These are phyloP conservation scores for Trichophyton verrucosum DNA, from an alignment of 2,329 filamentous ascomycete species.

Conservation along the genomic window DNA sequence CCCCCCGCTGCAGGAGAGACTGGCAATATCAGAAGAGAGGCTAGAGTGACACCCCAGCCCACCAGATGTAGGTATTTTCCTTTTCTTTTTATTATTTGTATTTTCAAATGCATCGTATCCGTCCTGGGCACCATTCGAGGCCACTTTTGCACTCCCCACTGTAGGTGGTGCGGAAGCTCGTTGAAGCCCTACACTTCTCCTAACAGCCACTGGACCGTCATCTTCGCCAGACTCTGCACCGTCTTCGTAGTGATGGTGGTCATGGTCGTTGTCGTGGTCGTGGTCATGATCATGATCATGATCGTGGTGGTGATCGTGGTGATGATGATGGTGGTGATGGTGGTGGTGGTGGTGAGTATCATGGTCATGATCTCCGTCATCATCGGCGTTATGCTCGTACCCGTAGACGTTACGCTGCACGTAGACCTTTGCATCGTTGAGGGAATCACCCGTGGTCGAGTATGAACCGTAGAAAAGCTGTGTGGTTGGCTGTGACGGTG, in stretches of 20 bases:
- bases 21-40: constrained; percentile 52
- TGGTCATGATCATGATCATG: constrained; percentile 32
- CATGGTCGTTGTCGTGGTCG: constrained; percentile 22
- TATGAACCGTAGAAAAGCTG: constrained; percentile 66
- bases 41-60: constrained; percentile 49
- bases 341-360: constrained; percentile 35
- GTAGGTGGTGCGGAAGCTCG: constrained; percentile 26
- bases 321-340: constrained; percentile 33
- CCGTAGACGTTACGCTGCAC: constrained; percentile 34
- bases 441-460: constrained; percentile 44
- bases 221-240: constrained; percentile 53
- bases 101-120: constrained; percentile 97
- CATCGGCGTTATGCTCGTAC: constrained; percentile 28
- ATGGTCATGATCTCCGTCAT: constrained; percentile 26
- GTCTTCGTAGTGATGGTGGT: constrained; percentile 34
- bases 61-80: constrained; percentile 87
- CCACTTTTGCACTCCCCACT: constrained; percentile 37
- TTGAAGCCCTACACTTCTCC: constrained; percentile 27
- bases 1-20: constrained; percentile 45
- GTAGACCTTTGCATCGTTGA: constrained; percentile 34
- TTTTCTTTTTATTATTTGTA: constrained; percentile 98
- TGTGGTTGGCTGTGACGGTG: constrained; percentile 56
- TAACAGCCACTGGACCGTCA: constrained; percentile 34
- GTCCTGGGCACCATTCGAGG: constrained; percentile 57
- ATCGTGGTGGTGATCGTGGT: constrained; percentile 34